A percentile compares a stretch with the other conserved stretches of the same genome.
Conservation (phyloP, 1,139 yeast genomes). For the Candida anutae region DNA sequence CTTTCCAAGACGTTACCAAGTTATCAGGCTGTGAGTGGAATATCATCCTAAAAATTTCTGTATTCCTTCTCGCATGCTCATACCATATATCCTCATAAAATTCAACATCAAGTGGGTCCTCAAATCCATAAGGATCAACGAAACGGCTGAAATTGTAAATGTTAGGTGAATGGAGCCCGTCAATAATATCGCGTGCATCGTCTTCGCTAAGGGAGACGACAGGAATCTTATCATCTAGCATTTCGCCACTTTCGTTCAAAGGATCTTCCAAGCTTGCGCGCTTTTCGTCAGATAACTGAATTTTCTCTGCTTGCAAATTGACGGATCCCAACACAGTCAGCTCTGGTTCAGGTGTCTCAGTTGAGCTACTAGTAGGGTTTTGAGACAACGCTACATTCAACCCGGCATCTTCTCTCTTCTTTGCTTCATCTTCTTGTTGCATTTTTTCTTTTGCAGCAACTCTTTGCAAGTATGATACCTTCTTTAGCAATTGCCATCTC, state of each 20-base stretch:
- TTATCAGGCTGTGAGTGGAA: constrained; percentile 96
- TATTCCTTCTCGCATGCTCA: constrained; percentile 77
- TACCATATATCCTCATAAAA: constrained; percentile 89
- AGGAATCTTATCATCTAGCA: constrained; percentile 22
- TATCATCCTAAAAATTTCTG: constrained; percentile 71
- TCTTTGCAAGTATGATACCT: constrained; percentile 60
- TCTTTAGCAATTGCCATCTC: constrained; percentile 63
- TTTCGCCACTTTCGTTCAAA: constrained; percentile 3
- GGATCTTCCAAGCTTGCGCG: constrained; percentile 2
- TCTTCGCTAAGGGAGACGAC: constrained; percentile 40
- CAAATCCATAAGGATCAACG: constrained; percentile 81
- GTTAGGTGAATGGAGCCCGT: constrained; percentile 24
- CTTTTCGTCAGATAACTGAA: constrained; percentile 2
- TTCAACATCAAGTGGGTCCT: constrained; percentile 72
- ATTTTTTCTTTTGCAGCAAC: constrained; percentile 40
- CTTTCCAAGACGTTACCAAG: constrained; percentile 79
- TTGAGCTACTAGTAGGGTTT: constrained; percentile 2
- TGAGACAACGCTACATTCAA: constrained; percentile 12
- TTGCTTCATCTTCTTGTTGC: constrained; percentile 23
- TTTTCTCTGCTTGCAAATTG: constrained; percentile 9
- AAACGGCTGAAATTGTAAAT: constrained; percentile 34
- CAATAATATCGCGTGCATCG: constrained; percentile 38
- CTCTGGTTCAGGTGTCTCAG: constrained; percentile 6
- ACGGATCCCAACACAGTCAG: constrained; percentile 7
- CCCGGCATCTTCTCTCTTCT: constrained; percentile 28